Evolutionary conservation across 139 green algal species (phyloP).

Genomic region (Spirogloea muscicola): DNA sequence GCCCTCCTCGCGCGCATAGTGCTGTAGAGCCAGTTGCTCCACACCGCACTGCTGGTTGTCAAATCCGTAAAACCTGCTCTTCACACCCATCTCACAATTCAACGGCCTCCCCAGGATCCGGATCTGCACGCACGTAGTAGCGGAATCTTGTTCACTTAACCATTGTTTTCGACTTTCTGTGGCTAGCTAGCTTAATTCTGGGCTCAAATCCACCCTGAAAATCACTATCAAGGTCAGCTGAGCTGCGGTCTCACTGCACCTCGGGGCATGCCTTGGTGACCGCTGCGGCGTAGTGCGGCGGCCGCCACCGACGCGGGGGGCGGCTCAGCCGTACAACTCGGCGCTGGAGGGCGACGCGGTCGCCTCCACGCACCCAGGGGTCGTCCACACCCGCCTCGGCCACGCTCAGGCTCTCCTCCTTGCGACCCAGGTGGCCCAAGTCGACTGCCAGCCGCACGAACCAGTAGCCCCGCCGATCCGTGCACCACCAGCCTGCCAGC

Average conservation of each 20-base stretch:
- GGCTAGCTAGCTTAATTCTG: too few species aligned
- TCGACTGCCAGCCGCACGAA: slow-evolving; percentile 3
- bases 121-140: too few species aligned
- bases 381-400: slow-evolving; percentile 20
- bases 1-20: slow-evolving; percentile 42
- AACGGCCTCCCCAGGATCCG: slow-evolving; percentile 27
- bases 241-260: too few species aligned
- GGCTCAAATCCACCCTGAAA: too few species aligned
- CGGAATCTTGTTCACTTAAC: too few species aligned
- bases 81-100: slow-evolving; percentile 25
- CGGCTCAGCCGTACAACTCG: slow-evolving; percentile 12
- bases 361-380: slow-evolving; percentile 2
- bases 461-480: neutral
- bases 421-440: neutral
- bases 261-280: too few species aligned
- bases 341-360: slow-evolving; percentile 22
- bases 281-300: slow-evolving; percentile 4
- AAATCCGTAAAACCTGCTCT: slow-evolving; percentile 36
- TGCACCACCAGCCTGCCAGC: neutral
- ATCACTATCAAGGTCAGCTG: too few species aligned
- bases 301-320: slow-evolving; percentile 7
- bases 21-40: slow-evolving; percentile 51
- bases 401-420: slow-evolving; percentile 3
- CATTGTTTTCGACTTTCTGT: too few species aligned
- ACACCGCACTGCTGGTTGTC: slow-evolving; percentile 27